Percentiles rank a stretch among this genome's conserved stretches.
Evolutionary conservation across 495 filamentous ascomycete species (phyloP).

Genomic region (Penicillium flavigenum): DNA sequence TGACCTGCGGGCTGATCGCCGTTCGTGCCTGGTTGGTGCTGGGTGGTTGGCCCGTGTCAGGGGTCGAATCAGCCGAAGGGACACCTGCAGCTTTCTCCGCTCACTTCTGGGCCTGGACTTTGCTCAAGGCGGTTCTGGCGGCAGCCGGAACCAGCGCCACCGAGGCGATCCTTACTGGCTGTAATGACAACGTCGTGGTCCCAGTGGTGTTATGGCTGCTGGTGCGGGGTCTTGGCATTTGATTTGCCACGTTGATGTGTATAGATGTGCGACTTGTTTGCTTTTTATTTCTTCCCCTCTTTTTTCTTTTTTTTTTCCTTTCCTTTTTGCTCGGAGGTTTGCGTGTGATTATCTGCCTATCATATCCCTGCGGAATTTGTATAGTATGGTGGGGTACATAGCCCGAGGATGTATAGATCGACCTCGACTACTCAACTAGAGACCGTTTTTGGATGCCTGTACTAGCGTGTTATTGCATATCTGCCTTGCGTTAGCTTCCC

Average conservation of each 20-base stretch:
- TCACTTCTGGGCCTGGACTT: conserved; percentile 39
- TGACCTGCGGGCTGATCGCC: conserved; percentile 68
- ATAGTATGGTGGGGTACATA: conserved; percentile 8
- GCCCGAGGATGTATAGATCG: conserved; percentile 5
- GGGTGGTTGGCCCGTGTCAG: conserved; percentile 63
- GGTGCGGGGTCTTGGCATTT: conserved; percentile 75
- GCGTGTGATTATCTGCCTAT: not conserved
- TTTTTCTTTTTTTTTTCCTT: not conserved
- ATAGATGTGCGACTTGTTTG: conserved; percentile 9
- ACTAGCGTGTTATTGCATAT: conserved; percentile 6
- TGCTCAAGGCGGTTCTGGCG: conserved; percentile 63
- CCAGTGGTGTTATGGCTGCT: conserved; percentile 92
- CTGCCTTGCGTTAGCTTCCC: conserved; percentile 6
- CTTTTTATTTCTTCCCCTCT: not conserved
- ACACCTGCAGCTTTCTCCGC: conserved; percentile 17
- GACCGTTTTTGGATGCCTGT: conserved; percentile 8
- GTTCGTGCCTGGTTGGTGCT: conserved; percentile 72
- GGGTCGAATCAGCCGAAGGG: conserved; percentile 23
- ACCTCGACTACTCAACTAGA: not conserved
- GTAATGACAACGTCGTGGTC: conserved; percentile 98
- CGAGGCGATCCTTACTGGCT: conserved; percentile 92
- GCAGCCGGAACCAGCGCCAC: conserved; percentile 83
- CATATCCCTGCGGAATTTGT: conserved; percentile 6
- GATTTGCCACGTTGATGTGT: conserved; percentile 24
- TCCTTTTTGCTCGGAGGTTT: conserved; percentile 5